Evolutionary conservation across 441 rosid genomes (phyloP).

Genomic region (Pelargonium citronellum): DNA sequence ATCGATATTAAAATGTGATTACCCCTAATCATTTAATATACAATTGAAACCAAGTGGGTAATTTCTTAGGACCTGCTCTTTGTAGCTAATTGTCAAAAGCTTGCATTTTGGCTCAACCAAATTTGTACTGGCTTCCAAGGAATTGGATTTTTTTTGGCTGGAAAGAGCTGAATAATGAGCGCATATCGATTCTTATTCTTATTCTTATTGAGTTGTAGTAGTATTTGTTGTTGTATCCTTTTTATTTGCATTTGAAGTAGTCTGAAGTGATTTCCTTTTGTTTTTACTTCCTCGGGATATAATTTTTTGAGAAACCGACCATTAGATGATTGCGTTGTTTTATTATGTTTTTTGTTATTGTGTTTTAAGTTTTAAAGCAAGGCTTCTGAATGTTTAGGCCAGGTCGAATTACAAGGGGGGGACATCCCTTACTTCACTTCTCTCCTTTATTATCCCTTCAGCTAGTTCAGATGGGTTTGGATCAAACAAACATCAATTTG

Average conservation of each 20-base stretch:
- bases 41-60: neutral
- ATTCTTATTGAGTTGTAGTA: neutral
- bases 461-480: constrained; percentile 33
- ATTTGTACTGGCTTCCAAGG: neutral
- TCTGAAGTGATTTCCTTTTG: neutral
- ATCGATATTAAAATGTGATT: neutral
- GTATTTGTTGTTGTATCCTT: neutral
- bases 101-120: neutral
- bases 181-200: neutral
- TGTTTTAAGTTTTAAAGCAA: neutral
- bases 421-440: constrained; percentile 43
- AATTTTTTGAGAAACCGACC: neutral
- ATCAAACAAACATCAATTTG: constrained; percentile 32
- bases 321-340: neutral
- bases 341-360: neutral
- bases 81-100: neutral
- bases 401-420: constrained; percentile 39
- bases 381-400: constrained; percentile 57
- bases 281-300: neutral
- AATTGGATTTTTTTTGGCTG: neutral
- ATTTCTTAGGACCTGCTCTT: neutral
- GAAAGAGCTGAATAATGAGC: constrained; percentile 1
- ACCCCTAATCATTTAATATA: neutral
- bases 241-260: neutral
- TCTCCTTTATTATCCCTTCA: constrained; percentile 43